These are phyloP conservation scores for Phanerodontia chrysosporium DNA, from an alignment of 768 basidiomycete species.

Conservation along the genomic window DNA sequence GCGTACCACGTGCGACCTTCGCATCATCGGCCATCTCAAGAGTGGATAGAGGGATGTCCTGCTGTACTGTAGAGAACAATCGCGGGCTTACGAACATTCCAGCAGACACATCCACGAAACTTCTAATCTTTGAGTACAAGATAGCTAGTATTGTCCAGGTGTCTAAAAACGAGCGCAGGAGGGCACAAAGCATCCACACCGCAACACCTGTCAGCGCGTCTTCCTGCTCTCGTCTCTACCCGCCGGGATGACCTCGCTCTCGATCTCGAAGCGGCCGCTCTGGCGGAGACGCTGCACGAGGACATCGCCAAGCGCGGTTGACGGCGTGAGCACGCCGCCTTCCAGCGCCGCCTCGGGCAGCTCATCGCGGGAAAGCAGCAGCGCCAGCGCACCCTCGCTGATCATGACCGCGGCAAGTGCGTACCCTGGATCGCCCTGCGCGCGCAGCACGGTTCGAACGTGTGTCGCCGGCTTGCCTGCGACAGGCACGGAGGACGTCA, in stretches of 20 bases:
- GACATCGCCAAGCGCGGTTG: conserved; percentile 76
- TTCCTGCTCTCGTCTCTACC: conserved; percentile 2
- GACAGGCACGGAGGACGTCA: conserved; percentile 56
- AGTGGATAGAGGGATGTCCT: too few species aligned
- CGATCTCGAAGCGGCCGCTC: conserved; percentile 54
- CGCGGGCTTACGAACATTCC: too few species aligned
- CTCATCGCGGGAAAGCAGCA: conserved; percentile 51
- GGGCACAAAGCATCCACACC: not conserved
- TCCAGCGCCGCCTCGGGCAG: conserved; percentile 54
- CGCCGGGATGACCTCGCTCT: conserved; percentile 39
- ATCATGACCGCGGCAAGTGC: conserved; percentile 63
- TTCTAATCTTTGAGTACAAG: too few species aligned
- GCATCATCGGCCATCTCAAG: too few species aligned
- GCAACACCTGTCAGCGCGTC: not conserved
- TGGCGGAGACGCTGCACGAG: conserved; percentile 63
- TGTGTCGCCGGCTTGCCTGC: conserved; percentile 35
- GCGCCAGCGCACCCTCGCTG: conserved; percentile 71
- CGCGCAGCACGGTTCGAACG: conserved; percentile 59
- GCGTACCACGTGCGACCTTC: too few species aligned
- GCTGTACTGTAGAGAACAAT: too few species aligned
- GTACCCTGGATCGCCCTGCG: conserved; percentile 78
- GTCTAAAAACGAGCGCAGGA: too few species aligned
- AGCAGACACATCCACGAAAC: too few species aligned
- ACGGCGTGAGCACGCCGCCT: conserved; percentile 83
- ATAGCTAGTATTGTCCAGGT: too few species aligned